These are phyloP conservation scores for Penicillium aurantiogriseum DNA, from an alignment of 2,329 filamentous ascomycete species.

Conservation along the genomic window DNA sequence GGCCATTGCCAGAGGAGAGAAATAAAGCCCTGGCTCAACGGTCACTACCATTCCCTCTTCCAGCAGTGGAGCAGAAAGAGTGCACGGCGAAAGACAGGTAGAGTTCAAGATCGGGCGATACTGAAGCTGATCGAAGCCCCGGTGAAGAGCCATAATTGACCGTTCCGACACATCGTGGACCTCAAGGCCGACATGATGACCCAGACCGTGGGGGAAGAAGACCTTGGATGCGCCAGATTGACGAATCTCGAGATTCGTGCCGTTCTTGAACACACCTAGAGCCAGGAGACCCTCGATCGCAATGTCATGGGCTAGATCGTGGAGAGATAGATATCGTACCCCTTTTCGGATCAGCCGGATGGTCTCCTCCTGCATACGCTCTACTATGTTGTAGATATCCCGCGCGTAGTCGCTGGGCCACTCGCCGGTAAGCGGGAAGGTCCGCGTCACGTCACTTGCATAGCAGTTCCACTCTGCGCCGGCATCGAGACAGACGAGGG, in stretches of 20 bases:
- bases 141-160: slow-evolving; percentile 32
- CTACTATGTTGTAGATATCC: slow-evolving; percentile 77
- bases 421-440: slow-evolving; percentile 74
- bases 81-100: slow-evolving; percentile 30
- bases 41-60: slow-evolving; percentile 58
- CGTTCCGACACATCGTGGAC: slow-evolving; percentile 45
- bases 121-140: background rate
- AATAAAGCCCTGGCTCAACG: slow-evolving; percentile 54
- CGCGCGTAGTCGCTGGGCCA: slow-evolving; percentile 62
- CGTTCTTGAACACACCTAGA: slow-evolving; percentile 70
- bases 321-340: slow-evolving; percentile 76
- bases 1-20: slow-evolving; percentile 39
- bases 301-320: slow-evolving; percentile 74
- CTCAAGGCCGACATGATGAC: slow-evolving; percentile 56
- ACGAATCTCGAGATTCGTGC: slow-evolving; percentile 52
- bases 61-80: slow-evolving; percentile 38
- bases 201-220: slow-evolving; percentile 51
- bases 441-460: slow-evolving; percentile 74
- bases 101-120: background rate
- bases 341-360: slow-evolving; percentile 71
- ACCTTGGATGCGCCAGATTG: slow-evolving; percentile 38
- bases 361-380: slow-evolving; percentile 80
- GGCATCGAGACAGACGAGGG: slow-evolving; percentile 80
- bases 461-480: slow-evolving; percentile 75
- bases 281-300: slow-evolving; percentile 75